phyloP scores from a whole-genome alignment of 306 rosid species.

The Sechiopsis laciniata region DNA sequence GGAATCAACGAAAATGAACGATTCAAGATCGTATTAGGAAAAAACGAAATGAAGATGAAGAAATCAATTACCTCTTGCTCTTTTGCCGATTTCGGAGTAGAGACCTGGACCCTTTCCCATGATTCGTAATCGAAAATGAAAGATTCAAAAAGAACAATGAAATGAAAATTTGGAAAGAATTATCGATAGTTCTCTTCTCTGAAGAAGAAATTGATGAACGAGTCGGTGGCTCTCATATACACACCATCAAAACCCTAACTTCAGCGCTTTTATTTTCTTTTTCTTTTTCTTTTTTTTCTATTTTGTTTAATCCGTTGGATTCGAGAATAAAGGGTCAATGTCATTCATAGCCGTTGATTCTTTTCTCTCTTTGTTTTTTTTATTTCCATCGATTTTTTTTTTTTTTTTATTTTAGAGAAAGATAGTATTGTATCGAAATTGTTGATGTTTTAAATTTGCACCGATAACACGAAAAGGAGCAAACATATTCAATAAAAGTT shows the following conservation, averaged over 20 bases:
- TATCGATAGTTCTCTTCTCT: conserved; percentile 6
- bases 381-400: too few relatives aligned
- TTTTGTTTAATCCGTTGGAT: too few relatives aligned
- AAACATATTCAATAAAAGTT: too few relatives aligned
- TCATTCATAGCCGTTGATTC: too few relatives aligned
- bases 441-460: too few relatives aligned
- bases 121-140: conserved; percentile 25
- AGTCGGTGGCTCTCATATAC: conserved; percentile 14
- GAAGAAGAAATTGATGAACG: conserved; percentile 15
- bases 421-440: too few relatives aligned
- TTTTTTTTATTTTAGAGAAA: too few relatives aligned
- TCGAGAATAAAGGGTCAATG: too few relatives aligned
- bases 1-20: background rate
- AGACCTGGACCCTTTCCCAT: conserved; percentile 96
- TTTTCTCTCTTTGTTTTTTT: too few relatives aligned
- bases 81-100: conserved; percentile 83
- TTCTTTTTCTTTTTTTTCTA: background rate
- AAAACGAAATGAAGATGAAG: background rate
- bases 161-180: background rate
- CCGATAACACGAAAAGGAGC: too few relatives aligned
- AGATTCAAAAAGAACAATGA: conserved; percentile 22
- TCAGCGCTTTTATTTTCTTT: background rate
- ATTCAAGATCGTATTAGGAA: background rate
- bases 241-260: conserved; percentile 36
- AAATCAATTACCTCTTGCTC: conserved; percentile 46